Evolutionary conservation across 108 stramenopile species (phyloP).

Genomic region (Bacterosira constricta): DNA sequence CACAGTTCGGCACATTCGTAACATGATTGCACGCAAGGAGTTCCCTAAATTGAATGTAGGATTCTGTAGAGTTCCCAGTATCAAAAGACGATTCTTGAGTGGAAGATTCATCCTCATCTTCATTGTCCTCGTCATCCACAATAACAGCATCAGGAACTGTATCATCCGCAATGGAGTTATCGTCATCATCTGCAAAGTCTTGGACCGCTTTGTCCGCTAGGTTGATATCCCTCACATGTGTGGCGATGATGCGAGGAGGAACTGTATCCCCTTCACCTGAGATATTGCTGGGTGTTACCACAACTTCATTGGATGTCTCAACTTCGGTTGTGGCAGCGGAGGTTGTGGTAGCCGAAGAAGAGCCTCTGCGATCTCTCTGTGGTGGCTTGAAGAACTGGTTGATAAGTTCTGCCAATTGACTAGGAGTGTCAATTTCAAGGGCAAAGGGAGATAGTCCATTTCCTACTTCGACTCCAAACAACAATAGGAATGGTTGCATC

Average conservation of each 20-base stretch:
- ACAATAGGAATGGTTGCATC: slow-evolving; percentile 4
- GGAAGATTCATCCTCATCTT: neutral
- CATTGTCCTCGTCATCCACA: neutral
- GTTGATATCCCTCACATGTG: no score
- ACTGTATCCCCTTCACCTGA: neutral
- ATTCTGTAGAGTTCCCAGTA: no score
- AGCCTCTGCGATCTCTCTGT: neutral
- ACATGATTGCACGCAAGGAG: neutral
- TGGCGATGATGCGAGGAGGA: no score
- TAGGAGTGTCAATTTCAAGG: neutral
- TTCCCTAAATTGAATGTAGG: neutral
- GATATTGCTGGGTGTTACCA: no score
- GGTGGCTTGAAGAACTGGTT: neutral
- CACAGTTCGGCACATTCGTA: neutral
- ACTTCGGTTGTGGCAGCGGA: neutral
- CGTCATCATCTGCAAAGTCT: no score
- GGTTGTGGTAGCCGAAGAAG: no score
- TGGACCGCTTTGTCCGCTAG: no score
- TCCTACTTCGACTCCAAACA: slow-evolving; percentile 11
- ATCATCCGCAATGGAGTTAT: no score
- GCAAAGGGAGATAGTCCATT: slow-evolving; percentile 28
- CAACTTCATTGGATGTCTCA: neutral
- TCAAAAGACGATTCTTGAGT: no score
- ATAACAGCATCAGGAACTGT: no score
- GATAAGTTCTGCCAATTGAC: neutral